Percentiles rank a stretch among this genome's conserved stretches.
These are phyloP conservation scores for Karstenula rhodostoma DNA, from an alignment of 2,329 filamentous ascomycete genomes.

Conservation along the genomic window DNA sequence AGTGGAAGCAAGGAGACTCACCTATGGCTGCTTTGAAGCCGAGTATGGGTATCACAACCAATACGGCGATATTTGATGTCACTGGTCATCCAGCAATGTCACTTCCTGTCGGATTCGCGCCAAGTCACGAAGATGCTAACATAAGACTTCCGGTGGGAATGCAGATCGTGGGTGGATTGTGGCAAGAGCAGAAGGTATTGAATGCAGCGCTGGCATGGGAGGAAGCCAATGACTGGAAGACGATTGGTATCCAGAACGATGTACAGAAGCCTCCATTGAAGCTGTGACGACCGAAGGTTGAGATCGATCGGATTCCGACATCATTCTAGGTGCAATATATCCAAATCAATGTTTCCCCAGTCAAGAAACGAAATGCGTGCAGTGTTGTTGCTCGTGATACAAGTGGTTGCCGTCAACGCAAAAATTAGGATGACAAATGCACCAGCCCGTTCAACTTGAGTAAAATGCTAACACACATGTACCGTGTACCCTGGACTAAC, in stretches of 20 bases:
- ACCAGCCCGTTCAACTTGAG: too few species aligned
- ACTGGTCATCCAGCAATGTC: slow-evolving; percentile 44
- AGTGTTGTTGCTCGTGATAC: too few species aligned
- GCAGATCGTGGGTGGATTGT: slow-evolving; percentile 50
- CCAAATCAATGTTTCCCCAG: neutral
- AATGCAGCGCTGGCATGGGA: slow-evolving; percentile 41
- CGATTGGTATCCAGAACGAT: slow-evolving; percentile 3
- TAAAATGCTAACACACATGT: too few species aligned
- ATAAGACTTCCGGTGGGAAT: slow-evolving; percentile 49
- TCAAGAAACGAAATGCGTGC: too few species aligned
- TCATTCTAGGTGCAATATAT: neutral
- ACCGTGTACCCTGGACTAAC: too few species aligned
- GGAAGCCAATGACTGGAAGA: slow-evolving; percentile 36
- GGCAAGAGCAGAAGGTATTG: slow-evolving; percentile 47
- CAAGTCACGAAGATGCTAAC: slow-evolving; percentile 28
- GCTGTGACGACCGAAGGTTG: slow-evolving; percentile 13
- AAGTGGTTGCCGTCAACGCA: too few species aligned
- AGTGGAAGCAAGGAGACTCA: slow-evolving; percentile 36
- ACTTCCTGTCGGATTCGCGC: slow-evolving; percentile 36
- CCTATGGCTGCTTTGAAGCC: slow-evolving; percentile 38
- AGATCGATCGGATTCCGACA: neutral
- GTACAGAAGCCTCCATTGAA: slow-evolving; percentile 24
- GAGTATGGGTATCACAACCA: slow-evolving; percentile 41
- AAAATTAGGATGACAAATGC: too few species aligned
- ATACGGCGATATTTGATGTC: slow-evolving; percentile 40